Conservation (phyloP, 257 asterid species). For the Solanum arcanum region DNA sequence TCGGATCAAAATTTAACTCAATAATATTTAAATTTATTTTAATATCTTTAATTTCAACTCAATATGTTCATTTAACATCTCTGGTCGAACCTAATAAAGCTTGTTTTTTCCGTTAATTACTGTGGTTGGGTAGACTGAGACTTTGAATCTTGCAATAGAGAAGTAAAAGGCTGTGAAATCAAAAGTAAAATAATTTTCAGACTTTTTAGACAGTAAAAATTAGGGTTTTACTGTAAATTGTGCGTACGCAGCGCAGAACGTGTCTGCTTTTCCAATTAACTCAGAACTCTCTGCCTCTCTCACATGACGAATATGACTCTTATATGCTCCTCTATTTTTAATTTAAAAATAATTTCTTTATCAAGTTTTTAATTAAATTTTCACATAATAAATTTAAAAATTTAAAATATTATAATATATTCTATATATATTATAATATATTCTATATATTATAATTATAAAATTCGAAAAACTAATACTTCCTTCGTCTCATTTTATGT, state of each 20-base stretch:
- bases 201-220: background rate
- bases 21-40: no score
- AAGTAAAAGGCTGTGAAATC: background rate
- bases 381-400: no score
- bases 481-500: no score
- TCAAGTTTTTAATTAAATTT: no score
- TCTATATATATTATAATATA: no score
- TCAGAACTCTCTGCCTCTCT: background rate
- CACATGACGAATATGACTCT: background rate
- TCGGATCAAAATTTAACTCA: no score
- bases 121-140: background rate
- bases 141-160: background rate
- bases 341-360: no score
- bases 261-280: background rate
- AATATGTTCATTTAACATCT: no score
- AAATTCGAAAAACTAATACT: no score
- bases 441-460: no score
- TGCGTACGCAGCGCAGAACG: background rate
- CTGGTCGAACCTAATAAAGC: background rate
- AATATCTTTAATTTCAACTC: no score
- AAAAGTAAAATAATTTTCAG: background rate
- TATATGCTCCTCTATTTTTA: background rate
- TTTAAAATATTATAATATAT: no score
- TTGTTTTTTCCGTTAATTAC: background rate
- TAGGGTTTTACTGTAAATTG: background rate